phyloP scores from a whole-genome alignment of 2,329 filamentous ascomycete genomes.

The Aspergillus sojae region DNA sequence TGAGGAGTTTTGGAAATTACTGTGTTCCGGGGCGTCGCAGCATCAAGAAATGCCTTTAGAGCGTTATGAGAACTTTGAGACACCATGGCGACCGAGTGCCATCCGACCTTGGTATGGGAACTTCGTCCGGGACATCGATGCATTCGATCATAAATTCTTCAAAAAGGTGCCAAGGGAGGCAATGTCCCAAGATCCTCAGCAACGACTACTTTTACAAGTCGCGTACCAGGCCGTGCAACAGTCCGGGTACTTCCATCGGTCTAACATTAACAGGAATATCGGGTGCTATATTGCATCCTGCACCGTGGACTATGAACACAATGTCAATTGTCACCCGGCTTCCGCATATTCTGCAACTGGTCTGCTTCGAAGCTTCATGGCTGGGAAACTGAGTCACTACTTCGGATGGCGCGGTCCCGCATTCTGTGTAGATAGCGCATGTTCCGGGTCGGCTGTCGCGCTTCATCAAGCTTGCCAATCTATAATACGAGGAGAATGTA shows the following conservation, averaged over 20 bases:
- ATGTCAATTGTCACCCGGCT: slow-evolving; percentile 40
- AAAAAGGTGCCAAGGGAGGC: slow-evolving; percentile 31
- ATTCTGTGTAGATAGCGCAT: slow-evolving; percentile 47
- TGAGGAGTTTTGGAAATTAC: slow-evolving; percentile 38
- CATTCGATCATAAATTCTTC: slow-evolving; percentile 39
- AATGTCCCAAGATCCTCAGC: slow-evolving; percentile 36
- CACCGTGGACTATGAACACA: slow-evolving; percentile 45
- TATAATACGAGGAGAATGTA: slow-evolving; percentile 26
- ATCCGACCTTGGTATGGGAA: slow-evolving; percentile 22
- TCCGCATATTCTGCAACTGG: slow-evolving; percentile 42
- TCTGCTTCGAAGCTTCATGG: slow-evolving; percentile 28
- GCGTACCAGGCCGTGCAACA: slow-evolving; percentile 38
- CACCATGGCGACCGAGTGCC: slow-evolving; percentile 17
- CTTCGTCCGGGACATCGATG: slow-evolving; percentile 24
- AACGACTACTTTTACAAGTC: slow-evolving; percentile 33
- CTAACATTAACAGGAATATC: slow-evolving; percentile 28
- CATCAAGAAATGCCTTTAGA: slow-evolving; percentile 22
- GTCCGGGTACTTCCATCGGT: slow-evolving; percentile 30
- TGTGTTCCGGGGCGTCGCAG: slow-evolving; percentile 25
- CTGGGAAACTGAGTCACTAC: slow-evolving; percentile 41
- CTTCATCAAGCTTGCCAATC: slow-evolving; percentile 29
- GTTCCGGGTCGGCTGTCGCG: slow-evolving; percentile 44
- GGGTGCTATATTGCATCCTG: slow-evolving; percentile 45
- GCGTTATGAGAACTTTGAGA: slow-evolving; percentile 21
- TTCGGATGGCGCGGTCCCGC: slow-evolving; percentile 49